These are phyloP conservation scores for Yarrowia yakushimensis DNA, from an alignment of 805 yeast genomes.

Conservation along the genomic window DNA sequence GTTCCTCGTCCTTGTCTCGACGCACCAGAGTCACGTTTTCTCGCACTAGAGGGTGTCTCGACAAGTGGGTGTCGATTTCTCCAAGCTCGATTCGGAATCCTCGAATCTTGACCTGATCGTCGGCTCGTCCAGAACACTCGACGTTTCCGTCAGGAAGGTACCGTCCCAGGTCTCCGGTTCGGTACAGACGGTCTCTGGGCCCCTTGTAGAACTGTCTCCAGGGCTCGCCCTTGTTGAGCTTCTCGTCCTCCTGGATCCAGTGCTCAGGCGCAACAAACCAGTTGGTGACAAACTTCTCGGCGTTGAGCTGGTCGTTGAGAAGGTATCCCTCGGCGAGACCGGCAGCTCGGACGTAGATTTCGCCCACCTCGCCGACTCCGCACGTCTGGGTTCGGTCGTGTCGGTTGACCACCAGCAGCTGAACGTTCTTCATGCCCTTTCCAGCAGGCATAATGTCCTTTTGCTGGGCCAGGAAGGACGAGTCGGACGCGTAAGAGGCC, in stretches of 20 bases:
- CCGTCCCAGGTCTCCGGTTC: constrained; percentile 97
- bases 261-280: constrained; percentile 76
- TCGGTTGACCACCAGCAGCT: constrained; percentile 87
- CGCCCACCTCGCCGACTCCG: constrained; percentile 99
- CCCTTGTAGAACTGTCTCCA: constrained; percentile 88
- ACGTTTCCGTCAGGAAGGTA: constrained; percentile 96
- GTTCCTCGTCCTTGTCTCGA: constrained; percentile 89
- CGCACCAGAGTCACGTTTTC: constrained; percentile 91
- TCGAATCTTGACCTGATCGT: constrained; percentile 96
- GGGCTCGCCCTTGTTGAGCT: constrained; percentile 43
- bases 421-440: constrained; percentile 94
- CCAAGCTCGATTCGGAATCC: constrained; percentile 98
- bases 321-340: constrained; percentile 97
- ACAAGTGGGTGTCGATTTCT: constrained; percentile 94
- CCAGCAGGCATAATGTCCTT: constrained; percentile 99
- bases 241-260: constrained; percentile 56
- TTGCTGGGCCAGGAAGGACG: constrained; percentile 71
- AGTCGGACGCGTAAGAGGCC: constrained; percentile 63
- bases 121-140: constrained; percentile 98
- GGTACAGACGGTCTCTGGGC: constrained; percentile 90
- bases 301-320: constrained; percentile 82
- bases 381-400: constrained; percentile 84
- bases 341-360: constrained; percentile 95
- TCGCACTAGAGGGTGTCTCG: constrained; percentile 88
- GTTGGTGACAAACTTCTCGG: constrained; percentile 79